Percentiles rank a stretch among this genome's conserved stretches.
Evolutionary conservation across 306 rosid species (phyloP).

Genomic region (Malus asiatica): DNA sequence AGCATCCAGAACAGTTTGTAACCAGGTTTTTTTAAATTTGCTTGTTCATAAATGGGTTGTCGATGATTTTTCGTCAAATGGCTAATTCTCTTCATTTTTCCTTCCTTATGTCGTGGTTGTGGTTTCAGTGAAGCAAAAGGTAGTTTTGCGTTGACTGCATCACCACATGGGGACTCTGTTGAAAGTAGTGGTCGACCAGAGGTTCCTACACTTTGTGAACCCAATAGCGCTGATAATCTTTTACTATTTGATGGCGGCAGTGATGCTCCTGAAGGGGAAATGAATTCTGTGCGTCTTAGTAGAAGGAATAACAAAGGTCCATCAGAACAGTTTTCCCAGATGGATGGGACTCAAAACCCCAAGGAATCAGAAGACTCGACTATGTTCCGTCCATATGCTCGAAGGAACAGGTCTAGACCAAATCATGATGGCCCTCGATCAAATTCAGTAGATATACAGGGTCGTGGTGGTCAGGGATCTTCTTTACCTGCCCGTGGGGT

Average conservation of each 20-base stretch:
- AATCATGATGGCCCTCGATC: slow-evolving; percentile 65
- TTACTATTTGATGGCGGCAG: slow-evolving; percentile 72
- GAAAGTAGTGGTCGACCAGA: slow-evolving; percentile 96
- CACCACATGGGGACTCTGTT: slow-evolving; percentile 97
- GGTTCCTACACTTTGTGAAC: slow-evolving; percentile 68
- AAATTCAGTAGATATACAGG: slow-evolving; percentile 30
- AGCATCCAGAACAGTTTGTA: slow-evolving; percentile 81
- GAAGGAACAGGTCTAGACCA: slow-evolving; percentile 87
- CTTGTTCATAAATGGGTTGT: slow-evolving; percentile 2
- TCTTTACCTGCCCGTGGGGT: slow-evolving; percentile 40
- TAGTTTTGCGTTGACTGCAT: slow-evolving; percentile 93
- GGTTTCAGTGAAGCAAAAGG: slow-evolving; percentile 89
- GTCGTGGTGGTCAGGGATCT: slow-evolving; percentile 30
- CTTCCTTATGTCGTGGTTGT: slow-evolving; percentile 11
- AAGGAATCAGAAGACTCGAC: slow-evolving; percentile 95
- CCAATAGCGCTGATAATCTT: slow-evolving; percentile 95
- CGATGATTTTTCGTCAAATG: neutral
- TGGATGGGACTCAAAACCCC: slow-evolving; percentile 72
- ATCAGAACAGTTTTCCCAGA: slow-evolving; percentile 83
- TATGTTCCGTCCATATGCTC: slow-evolving; percentile 87
- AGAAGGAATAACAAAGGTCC: slow-evolving; percentile 53
- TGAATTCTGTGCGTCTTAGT: slow-evolving; percentile 49
- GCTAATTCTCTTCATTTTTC: slow-evolving; percentile 3
- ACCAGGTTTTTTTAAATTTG: slow-evolving; percentile 53
- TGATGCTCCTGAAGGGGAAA: slow-evolving; percentile 61